Base-by-base conservation (phyloP, 768 basidiomycete species). In the Amanita molliuscula region DNA sequence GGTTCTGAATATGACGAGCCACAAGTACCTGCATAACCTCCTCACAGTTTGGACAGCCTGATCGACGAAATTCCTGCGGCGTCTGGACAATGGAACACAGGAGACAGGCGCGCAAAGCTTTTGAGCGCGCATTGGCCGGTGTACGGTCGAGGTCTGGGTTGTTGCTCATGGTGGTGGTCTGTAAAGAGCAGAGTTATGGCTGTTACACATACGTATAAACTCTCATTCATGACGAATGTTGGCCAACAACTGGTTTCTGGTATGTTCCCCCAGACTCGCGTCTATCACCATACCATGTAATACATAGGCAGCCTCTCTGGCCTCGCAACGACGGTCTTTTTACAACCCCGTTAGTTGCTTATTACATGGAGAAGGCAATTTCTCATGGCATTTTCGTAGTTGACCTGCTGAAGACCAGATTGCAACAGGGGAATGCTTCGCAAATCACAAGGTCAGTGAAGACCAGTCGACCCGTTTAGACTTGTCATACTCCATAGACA, bases 1-100 rank as follows among this genome's bases (percentile, higher is more conserved):
- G 4, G 10, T 18, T 35, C 21, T 25, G 23, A 10, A 31, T 4
- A 16, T 20, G 16, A 44, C 34, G 35, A 38, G 2, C 9, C 11
- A 36, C 20, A 21, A 36, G 49, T 53, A 94, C 95, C 74, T 93
- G 86, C 64, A 98, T 77, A 56, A 94, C 74, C 62, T 95, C 90
- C 58, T 98, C 95, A 61, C 96, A 99, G 64, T 99, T 99, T 38
- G 95, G 95, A 63, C 96, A 99, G 4, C 96, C 96, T 18, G 72
- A 68, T 58, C 78, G 82, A 37, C 84, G 72, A 63, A 97, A 99
- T 56, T 97, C 95, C 35, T 72, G 69, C 0, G 90, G 81, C 0
- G 82, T 72, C 59, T 91, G 91, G 16, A 98, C 79, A 54, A 96
- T 78, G 0, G 93, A 96, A 66, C 96, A 99, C 35, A 97, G 76